Evolutionary conservation across 164 flowering plant genomes (phyloP).

Genomic region (Stephania yunnanensis): DNA sequence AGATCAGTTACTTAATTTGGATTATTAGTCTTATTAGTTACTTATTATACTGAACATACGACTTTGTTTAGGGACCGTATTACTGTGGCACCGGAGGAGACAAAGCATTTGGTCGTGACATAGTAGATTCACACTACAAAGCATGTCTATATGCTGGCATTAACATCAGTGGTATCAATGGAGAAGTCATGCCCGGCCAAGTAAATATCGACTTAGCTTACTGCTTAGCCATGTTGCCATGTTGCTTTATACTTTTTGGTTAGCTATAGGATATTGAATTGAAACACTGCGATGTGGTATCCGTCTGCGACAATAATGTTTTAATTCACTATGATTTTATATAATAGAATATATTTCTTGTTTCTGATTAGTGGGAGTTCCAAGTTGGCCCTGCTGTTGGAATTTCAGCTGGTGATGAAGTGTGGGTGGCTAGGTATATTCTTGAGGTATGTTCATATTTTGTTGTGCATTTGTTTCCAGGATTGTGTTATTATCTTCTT

Average conservation of each 20-base stretch:
- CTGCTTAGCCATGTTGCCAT: too few relatives aligned
- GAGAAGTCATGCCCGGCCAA: constrained; percentile 55
- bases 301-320: too few relatives aligned
- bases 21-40: neutral
- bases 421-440: constrained; percentile 88
- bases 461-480: too few relatives aligned
- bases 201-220: constrained; percentile 1
- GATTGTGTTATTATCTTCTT: neutral
- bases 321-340: neutral
- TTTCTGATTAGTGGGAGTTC: constrained; percentile 68
- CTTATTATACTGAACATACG: neutral
- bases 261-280: neutral
- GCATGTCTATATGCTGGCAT: constrained; percentile 49
- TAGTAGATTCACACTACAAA: constrained; percentile 46
- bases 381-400: constrained; percentile 92
- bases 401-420: constrained; percentile 74
- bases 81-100: constrained; percentile 43
- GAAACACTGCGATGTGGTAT: neutral
- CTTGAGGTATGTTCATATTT: constrained; percentile 49
- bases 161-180: constrained; percentile 47
- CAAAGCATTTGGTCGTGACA: constrained; percentile 40
- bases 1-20: neutral
- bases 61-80: constrained; percentile 37
- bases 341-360: neutral
- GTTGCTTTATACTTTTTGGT: neutral